Evolutionary conservation across 1,139 yeast species (phyloP), one percentile per base, ranked within the genome.

Genomic region (Suhomyces yuchorum): DNA sequence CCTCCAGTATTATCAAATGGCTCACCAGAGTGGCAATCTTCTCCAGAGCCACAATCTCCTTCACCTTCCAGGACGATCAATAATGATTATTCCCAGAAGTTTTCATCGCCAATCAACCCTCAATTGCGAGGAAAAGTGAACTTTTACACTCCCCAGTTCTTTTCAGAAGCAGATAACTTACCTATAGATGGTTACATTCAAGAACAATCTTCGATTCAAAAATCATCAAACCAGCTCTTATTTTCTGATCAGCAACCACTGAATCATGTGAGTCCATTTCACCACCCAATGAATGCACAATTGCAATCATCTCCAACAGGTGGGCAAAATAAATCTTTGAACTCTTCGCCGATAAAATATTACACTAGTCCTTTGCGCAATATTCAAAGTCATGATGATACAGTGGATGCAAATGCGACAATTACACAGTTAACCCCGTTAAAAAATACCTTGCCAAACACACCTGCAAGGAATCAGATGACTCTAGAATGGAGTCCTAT

Each of bases 401-500:
- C 72, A 0, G 65, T 70, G 2, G 78, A 73, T 53, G 71, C 69
- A 34, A 71, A 74, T 53, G 75, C 69, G 35, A 73, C 78, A 11
- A 66, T 71, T 8, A 59, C 72, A 7, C 78, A 73, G 55, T 58
- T 74, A 44, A 73, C 79, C 2, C 80, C 80, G 2, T 60, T 73
- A 43, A 71, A 68, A 51, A 63, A 62, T 37, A 57, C 57, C 12
- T 60, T 66, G 6, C 71, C 72, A 14, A 63, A 64, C 48, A 73
- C 77, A 1, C 79, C 78, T 7, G 59, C 63, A 14, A 61, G 62
- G 28, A 75, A 68, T 50, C 62, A 65, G 28, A 67, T 77, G 26
- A 65, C 71, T 12, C 62, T 77, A 26, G 79, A 78, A 57, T 79
- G 85, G 85, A 77, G 82, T 54, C 83, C 85, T 3, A 74, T 80